Conservation (phyloP, 805 yeast species). For the Ogataea salicorniae region DNA sequence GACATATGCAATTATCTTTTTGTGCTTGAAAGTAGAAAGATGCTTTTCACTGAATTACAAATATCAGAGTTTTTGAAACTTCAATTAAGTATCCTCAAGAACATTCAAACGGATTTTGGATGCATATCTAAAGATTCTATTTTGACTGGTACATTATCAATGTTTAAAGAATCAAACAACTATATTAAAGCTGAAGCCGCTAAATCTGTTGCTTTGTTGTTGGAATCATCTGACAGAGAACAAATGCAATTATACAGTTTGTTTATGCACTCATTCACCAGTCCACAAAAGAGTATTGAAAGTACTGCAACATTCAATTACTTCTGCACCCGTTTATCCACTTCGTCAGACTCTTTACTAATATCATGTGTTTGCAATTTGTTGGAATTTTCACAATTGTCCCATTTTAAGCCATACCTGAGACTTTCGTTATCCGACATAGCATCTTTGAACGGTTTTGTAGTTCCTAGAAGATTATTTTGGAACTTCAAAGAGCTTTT, state of each 20-base stretch:
- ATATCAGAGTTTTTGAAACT: conserved; percentile 30
- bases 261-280: conserved; percentile 26
- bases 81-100: conserved; percentile 26
- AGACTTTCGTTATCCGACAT: conserved; percentile 23
- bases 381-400: conserved; percentile 35
- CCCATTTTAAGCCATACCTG: conserved; percentile 30
- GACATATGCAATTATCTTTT: conserved; percentile 46
- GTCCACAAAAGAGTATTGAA: conserved; percentile 37
- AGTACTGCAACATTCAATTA: conserved; percentile 33
- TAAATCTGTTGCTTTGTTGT: conserved; percentile 7
- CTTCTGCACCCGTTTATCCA: conserved; percentile 32
- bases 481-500: conserved; percentile 30
- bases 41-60: conserved; percentile 37
- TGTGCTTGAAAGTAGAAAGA: conserved; percentile 34
- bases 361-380: conserved; percentile 36
- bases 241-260: conserved; percentile 29
- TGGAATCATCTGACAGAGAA: not conserved
- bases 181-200: conserved; percentile 21
- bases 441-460: conserved; percentile 15
- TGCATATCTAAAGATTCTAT: not conserved
- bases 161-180: conserved; percentile 16
- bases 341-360: conserved; percentile 28
- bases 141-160: not conserved
- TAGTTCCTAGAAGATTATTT: conserved; percentile 24
- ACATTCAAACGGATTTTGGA: conserved; percentile 5